A percentile compares a stretch with the other conserved stretches of the same genome.
phyloP scores from a whole-genome alignment of 768 basidiomycete species.

The Lyophyllum atratum region DNA sequence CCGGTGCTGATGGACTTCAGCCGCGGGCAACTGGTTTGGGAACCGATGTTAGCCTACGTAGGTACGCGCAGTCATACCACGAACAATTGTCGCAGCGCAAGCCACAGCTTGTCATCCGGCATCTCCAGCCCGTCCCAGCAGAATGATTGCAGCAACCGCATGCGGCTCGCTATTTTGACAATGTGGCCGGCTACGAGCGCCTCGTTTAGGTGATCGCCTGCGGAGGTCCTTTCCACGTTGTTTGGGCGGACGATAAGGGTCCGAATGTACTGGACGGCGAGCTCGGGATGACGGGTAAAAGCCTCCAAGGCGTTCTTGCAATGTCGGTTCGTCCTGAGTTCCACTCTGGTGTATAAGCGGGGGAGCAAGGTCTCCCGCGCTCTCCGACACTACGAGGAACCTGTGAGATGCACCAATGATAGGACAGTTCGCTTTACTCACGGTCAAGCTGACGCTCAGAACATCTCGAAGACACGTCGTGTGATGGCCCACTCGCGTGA shows the following conservation, averaged over 20 bases:
- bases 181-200: slow-evolving; percentile 28
- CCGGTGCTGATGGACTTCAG: slow-evolving; percentile 35
- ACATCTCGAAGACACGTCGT: slow-evolving; percentile 25
- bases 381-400: slow-evolving; percentile 26
- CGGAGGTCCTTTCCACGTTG: slow-evolving; percentile 32
- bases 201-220: slow-evolving; percentile 35
- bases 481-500: slow-evolving; percentile 27
- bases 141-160: slow-evolving; percentile 30
- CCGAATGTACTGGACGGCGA: slow-evolving; percentile 27
- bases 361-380: slow-evolving; percentile 28
- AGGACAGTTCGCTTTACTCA: slow-evolving; percentile 9
- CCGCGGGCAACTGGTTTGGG: slow-evolving; percentile 30
- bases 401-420: neutral
- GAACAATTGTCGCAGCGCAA: slow-evolving; percentile 29
- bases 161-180: slow-evolving; percentile 23
- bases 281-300: slow-evolving; percentile 43
- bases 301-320: slow-evolving; percentile 40
- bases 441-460: slow-evolving; percentile 30
- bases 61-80: neutral
- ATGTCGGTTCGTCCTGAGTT: slow-evolving; percentile 34
- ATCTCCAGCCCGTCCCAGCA: slow-evolving; percentile 40
- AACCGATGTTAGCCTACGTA: slow-evolving; percentile 6
- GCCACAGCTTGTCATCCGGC: slow-evolving; percentile 35
- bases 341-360: slow-evolving; percentile 33
- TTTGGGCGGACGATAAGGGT: slow-evolving; percentile 33